These are phyloP conservation scores for Nothopassalora personata DNA, from an alignment of 2,329 filamentous ascomycete genomes.

Conservation along the genomic window DNA sequence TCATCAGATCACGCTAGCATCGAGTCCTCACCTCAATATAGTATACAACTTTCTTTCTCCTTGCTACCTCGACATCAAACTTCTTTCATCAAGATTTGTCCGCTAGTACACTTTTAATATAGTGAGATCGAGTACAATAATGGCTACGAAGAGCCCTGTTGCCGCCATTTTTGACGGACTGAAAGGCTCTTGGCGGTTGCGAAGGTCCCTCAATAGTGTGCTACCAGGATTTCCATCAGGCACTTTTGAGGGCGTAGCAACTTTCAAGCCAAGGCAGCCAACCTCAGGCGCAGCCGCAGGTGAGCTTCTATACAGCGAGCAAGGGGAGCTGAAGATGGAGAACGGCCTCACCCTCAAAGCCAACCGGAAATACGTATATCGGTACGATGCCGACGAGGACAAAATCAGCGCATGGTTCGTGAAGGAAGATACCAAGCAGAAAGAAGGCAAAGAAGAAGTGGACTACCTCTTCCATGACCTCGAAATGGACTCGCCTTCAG, in stretches of 20 bases:
- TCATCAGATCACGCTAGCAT: background rate
- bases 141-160: slow-evolving; percentile 20
- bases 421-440: slow-evolving; percentile 55
- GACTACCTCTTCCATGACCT: slow-evolving; percentile 73
- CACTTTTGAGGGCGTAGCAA: slow-evolving; percentile 33
- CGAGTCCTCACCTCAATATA: background rate
- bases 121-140: background rate
- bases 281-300: slow-evolving; percentile 25
- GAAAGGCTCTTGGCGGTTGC: slow-evolving; percentile 32
- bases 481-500: slow-evolving; percentile 48
- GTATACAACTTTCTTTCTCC: background rate
- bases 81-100: background rate
- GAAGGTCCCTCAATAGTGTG: slow-evolving; percentile 29
- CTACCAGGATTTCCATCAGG: slow-evolving; percentile 34
- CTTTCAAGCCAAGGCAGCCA: slow-evolving; percentile 29
- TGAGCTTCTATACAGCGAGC: slow-evolving; percentile 33
- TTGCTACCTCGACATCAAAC: background rate
- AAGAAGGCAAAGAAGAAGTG: slow-evolving; percentile 39
- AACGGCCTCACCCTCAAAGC: slow-evolving; percentile 50
- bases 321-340: slow-evolving; percentile 34
- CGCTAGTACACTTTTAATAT: background rate
- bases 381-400: slow-evolving; percentile 61
- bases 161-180: slow-evolving; percentile 31
- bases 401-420: slow-evolving; percentile 69
- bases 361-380: slow-evolving; percentile 66